Evolutionary conservation across 495 filamentous ascomycete genomes (phyloP).

Genomic region (Evernia prunastri): DNA sequence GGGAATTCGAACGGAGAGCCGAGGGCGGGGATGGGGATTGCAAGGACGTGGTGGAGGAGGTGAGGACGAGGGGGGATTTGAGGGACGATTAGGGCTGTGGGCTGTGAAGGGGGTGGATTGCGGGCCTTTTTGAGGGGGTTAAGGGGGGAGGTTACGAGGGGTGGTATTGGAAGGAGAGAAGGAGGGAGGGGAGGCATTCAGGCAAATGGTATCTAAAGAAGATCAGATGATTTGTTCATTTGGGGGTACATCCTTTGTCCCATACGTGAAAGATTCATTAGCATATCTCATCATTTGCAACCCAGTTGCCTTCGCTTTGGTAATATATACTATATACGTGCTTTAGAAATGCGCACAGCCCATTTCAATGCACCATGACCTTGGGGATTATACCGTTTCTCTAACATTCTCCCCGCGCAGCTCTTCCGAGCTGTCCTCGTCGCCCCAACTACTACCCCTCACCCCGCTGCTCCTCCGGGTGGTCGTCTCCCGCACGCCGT

Average conservation of each 20-base stretch:
- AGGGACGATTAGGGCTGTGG: no score
- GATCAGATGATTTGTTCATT: not conserved
- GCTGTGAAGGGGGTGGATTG: no score
- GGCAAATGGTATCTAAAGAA: no score
- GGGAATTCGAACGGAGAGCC: conserved; percentile 22
- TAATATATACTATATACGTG: not conserved
- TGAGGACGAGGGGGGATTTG: conserved; percentile 20
- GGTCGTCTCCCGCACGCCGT: not conserved
- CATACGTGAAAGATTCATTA: not conserved
- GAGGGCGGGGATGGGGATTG: conserved; percentile 27
- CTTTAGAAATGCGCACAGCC: not conserved
- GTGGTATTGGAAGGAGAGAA: no score
- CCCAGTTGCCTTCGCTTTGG: not conserved
- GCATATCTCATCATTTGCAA: not conserved
- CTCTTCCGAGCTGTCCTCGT: not conserved
- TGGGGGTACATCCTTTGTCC: not conserved
- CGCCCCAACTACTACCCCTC: not conserved
- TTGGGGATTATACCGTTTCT: not conserved
- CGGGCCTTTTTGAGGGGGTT: not conserved
- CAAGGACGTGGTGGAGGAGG: conserved; percentile 23
- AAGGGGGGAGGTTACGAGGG: no score
- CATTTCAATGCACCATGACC: not conserved
- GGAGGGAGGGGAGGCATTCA: no score
- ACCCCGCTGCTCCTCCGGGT: not conserved
- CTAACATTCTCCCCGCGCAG: not conserved